Base-by-base conservation (phyloP, 495 filamentous ascomycete genomes). In the Aspergillus nidulans region DNA sequence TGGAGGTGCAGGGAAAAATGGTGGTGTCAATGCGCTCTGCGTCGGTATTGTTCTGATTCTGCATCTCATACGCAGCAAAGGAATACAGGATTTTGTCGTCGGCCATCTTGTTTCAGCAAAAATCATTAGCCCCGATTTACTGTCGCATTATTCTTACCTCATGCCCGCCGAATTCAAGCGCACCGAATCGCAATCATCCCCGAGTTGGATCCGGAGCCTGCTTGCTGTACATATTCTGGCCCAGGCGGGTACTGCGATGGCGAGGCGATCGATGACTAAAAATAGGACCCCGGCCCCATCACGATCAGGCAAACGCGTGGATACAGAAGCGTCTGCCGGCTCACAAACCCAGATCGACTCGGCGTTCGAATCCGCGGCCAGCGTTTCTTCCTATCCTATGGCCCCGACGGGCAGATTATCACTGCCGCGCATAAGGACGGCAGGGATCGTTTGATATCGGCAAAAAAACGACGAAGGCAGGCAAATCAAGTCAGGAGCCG, bases 211-310 rank as follows among this genome's bases (percentile, higher is more conserved):
- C 44, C 71, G 82, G 39, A 80, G 78, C 61, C 63, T 83, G 34
- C 75, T 96, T 55, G 90, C 89, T 13, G 85, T 96, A 60, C 92
- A 97, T 70, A 95, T 97, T 63, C 71, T 96, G 46, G 88, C 90
- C 34, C 92, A 97, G 69, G 91, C 76, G 4, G 71, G 74, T 13
- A 79, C 78, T 32, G 78, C 78, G 24, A 77, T 80, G 73, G 76
- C 75, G 47, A 70, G 78, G 65, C 70, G 78, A 21, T 74, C 75
- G 47, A 78, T 79, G 69, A 74, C 77, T 16, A 75, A 71, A 55
- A 78, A 79, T 54, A 69, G 77, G 34, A 69, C 75, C 19, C 72
- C 75, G 30, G 63, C 71, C 28, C 69, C 78, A 1, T 49, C 70
- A 32, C 65, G 71, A 36, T 55, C 66, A 25, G 74, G 70, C 30